Base-by-base conservation (phyloP, 2,329 filamentous ascomycete genomes). In the Sclerotinia sclerotiorum region DNA sequence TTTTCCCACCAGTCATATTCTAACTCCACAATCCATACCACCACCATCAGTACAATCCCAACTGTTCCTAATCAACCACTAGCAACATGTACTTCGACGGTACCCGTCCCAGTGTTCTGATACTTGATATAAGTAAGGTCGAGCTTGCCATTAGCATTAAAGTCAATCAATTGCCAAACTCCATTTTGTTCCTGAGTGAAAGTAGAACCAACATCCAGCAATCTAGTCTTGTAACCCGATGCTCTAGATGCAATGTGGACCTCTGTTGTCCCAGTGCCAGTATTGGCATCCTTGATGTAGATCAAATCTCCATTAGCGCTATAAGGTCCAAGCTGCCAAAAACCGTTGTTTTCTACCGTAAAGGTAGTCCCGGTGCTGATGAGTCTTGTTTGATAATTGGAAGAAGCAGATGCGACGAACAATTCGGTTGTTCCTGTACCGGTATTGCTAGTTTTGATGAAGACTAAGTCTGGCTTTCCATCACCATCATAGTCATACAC, bases 101-200 rank as follows among this genome's bases (percentile, higher is more conserved):
- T 68, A 11, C 61, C 61, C 15, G 44, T 68, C 4, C 61, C 61
- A 7, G 67, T 68, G 32, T 68, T 58, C 21, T 65, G 52, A 48
- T 65, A 49, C 54, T 68, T 68, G 13, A 68, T 68, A 65, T 68
- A 68, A 11, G 46, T 52, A n/a, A 68, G 48, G 24, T 68, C 67
- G 10, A 65, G 56, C n/a, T 52, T 55, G 13, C 67, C 67, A 65
- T 68, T 61, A 27, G 35, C 46, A 24, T 65, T 68, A 8, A 56
- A 68, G 46, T 68, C 67, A 35, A 68, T 52, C 51, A 68, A 46
- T 7, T 46, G n/a, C 60, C 60, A 68, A 32, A 44, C 13, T 5
- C 67, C 67, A 17, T 68, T 68, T 24, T 46, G 32, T 48, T 68
- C 67, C 13, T 68, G n/a, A 10, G n/a, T 5, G 29, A 68, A 68